Conservation (phyloP, 75 land plant genomes). For the Cryptomeria japonica region DNA sequence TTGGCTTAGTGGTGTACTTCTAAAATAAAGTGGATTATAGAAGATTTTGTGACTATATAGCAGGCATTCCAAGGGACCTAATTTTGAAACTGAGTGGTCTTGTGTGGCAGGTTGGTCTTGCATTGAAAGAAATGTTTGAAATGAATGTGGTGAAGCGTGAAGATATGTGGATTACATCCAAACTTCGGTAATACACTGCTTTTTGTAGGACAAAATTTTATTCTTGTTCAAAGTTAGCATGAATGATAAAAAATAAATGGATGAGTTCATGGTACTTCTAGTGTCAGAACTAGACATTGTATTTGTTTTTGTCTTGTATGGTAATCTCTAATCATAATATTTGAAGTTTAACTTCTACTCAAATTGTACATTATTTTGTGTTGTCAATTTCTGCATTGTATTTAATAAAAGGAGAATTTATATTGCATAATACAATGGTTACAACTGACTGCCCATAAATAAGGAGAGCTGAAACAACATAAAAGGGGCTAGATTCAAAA, state of each 20-base stretch:
- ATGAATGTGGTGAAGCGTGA: slow-evolving; percentile 24
- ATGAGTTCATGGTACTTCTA: not conserved
- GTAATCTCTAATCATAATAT: not conserved
- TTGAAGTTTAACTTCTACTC: not conserved
- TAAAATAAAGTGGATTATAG: not conserved
- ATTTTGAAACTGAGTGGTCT: not conserved
- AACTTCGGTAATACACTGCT: slow-evolving; percentile 18
- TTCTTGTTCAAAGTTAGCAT: not conserved
- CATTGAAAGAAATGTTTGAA: slow-evolving; percentile 19
- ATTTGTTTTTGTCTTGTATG: not conserved
- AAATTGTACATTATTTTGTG: not conserved
- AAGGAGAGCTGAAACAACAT: too few species aligned
- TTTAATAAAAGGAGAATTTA: too few species aligned
- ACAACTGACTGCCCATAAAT: too few species aligned
- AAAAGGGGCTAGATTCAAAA: too few species aligned
- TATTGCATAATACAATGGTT: too few species aligned
- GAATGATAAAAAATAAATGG: not conserved
- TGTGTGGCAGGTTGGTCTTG: slow-evolving; percentile 23
- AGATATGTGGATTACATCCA: slow-evolving; percentile 32
- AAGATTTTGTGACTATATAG: not conserved
- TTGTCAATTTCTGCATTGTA: not conserved
- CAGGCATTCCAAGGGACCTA: not conserved
- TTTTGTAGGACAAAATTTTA: not conserved
- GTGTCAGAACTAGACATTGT: not conserved
- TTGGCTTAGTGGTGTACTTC: not conserved